Evolutionary conservation across 2,329 filamentous ascomycete genomes (phyloP), one percentile per base, ranked within the genome.

Genomic region (Trichoderma koningii): DNA sequence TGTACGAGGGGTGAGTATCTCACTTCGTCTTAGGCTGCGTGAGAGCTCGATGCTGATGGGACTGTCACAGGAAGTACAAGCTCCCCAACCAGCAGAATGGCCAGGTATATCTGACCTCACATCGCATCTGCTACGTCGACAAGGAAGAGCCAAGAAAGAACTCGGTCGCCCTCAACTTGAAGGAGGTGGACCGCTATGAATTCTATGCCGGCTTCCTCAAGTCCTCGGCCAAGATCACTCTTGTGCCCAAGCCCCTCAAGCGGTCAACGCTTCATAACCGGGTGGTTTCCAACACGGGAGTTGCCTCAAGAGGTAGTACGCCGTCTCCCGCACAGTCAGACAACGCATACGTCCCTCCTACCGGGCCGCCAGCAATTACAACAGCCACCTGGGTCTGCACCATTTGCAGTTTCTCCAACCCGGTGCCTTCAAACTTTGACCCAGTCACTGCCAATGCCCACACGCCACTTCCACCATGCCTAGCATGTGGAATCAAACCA

Each of bases 341-440:
- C 42, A 78, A 77, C 50, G 74, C 77, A 3, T 78, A 81, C 67
- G 76, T 81, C 23, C 70, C 73, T 19, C 73, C 74, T 6, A 55
- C 73, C 15, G 75, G 76, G 51, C 79, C 84, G 38, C 70, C 81
- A 1, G 77, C 83, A 15, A 75, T 81, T 15, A 84, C 82, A 69
- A 85, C 82, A 66, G 92, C 91, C 6, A 97, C 93, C 4, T 98
- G 94, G 94, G 89, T 98, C 21, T 98, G 94, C 79, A 90, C 91
- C 1, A 98, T 98, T 72, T 98, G 94, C 81, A 94, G 91, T 70
- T 96, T 96, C 74, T 94, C 93, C 10, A 98, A 98, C 72, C 89
- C 92, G 0, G 88, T 97, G 1, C 93, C 95, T 0, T 91, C 91
- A 44, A 97, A 97, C 75, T 98, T 98, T 75, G 94, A 98, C 72